These are phyloP conservation scores for Tuber melanosporum DNA, from an alignment of 495 filamentous ascomycete species.

Conservation along the genomic window DNA sequence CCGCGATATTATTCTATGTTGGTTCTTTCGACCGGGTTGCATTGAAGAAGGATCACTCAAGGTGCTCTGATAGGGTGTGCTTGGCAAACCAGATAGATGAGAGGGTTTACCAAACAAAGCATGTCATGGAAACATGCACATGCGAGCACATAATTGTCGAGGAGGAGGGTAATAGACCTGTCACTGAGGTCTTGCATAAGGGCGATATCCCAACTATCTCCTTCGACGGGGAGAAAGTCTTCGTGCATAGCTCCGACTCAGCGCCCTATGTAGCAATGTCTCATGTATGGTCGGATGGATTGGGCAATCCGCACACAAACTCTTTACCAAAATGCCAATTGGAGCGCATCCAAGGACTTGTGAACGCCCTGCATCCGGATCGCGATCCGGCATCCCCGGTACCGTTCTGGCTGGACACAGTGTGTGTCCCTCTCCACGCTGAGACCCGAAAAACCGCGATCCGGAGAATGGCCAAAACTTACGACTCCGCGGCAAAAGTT, in stretches of 20 bases:
- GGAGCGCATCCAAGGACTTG: neutral
- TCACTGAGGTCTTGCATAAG: neutral
- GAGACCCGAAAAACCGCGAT: conserved; percentile 8
- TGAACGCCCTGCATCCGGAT: neutral
- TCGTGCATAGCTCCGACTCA: neutral
- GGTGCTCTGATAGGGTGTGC: conserved; percentile 3
- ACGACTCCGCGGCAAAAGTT: conserved; percentile 6
- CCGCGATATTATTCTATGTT: conserved; percentile 1
- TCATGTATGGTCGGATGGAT: conserved; percentile 22
- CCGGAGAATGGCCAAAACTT: conserved; percentile 13
- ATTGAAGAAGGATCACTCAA: conserved; percentile 4
- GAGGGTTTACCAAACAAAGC: conserved; percentile 5
- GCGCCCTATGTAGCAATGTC: conserved; percentile 22
- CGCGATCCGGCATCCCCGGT: neutral
- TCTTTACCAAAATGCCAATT: conserved; percentile 14
- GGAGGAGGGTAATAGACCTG: neutral
- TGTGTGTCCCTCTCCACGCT: conserved; percentile 8
- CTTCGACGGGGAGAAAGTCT: neutral
- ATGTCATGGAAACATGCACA: conserved; percentile 5
- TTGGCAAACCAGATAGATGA: conserved; percentile 12
- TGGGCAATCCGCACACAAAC: conserved; percentile 14
- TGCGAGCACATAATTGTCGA: conserved; percentile 9
- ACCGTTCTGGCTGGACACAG: conserved; percentile 11
- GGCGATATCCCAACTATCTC: conserved; percentile 5
- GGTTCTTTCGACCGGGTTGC: conserved; percentile 4